Percentiles rank a stretch among this genome's conserved stretches.
Conservation (phyloP, 2,329 filamentous ascomycete genomes). For the Gremmenia infestans region DNA sequence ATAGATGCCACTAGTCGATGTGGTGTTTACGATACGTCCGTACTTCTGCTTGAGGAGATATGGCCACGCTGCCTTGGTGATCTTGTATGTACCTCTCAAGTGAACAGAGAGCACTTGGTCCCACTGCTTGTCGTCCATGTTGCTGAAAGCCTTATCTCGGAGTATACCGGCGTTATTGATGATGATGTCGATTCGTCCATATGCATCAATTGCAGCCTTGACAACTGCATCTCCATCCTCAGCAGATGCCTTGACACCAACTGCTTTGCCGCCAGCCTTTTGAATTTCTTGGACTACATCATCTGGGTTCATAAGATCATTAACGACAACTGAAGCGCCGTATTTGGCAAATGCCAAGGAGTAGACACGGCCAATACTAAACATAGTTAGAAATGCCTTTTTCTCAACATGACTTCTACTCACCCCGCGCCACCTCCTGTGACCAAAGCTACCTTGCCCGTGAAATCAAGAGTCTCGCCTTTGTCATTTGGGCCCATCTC, state of each 20-base stretch:
- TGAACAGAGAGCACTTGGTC: conserved; percentile 89
- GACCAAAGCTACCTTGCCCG: conserved; percentile 77
- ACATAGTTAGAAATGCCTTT: conserved; percentile 23
- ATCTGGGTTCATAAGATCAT: conserved; percentile 92
- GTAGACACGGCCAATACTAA: conserved; percentile 83
- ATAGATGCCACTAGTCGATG: conserved; percentile 95
- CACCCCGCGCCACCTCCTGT: conserved; percentile 81
- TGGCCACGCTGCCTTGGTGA: conserved; percentile 96
- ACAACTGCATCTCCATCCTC: conserved; percentile 89
- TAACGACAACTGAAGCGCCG: conserved; percentile 84
- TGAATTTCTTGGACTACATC: conserved; percentile 88
- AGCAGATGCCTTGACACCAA: conserved; percentile 87
- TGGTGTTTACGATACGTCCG: conserved; percentile 93
- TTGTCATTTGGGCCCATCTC: conserved; percentile 68
- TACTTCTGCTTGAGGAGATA: conserved; percentile 99
- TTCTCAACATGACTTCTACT: conserved; percentile 24
- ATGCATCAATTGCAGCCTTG: conserved; percentile 89
- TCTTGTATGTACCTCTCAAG: conserved; percentile 90
- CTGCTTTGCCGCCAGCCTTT: conserved; percentile 81
- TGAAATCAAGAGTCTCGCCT: conserved; percentile 73
- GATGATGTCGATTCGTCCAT: conserved; percentile 88
- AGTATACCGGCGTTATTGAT: conserved; percentile 99
- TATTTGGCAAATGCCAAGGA: conserved; percentile 80
- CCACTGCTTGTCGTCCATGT: conserved; percentile 96
- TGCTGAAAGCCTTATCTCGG: conserved; percentile 93